Evolutionary conservation across 371 early-diverging fungal species (phyloP), one percentile per base, ranked within the genome.

Genomic region (Entomophthora muscae): DNA sequence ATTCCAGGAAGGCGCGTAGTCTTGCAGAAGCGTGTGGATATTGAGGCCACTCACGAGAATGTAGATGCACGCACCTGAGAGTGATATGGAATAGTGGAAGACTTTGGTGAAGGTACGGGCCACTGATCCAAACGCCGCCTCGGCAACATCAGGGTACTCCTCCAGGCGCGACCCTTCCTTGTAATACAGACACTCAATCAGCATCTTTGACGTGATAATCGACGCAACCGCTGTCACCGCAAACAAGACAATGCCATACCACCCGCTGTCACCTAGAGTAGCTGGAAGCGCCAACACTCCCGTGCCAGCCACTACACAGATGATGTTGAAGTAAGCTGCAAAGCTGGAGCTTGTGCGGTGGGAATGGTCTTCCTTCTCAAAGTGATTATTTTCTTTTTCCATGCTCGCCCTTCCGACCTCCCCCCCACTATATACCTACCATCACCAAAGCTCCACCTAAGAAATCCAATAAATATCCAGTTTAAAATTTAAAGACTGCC

Each of bases 281-380:
- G 78, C 85, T 22, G 91, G 90, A 12, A 93, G 76, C 60, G 89
- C 87, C 2, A 91, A 75, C 10, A 89, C 80, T 26, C 93, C 93
- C 5, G 87, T 85, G 42, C 92, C 92, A 1, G 89, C 88, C 17
- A 88, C 78, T 1, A 90, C 84, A 74, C 89, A 86, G 21, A 84
- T 82, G 13, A 85, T 74, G 67, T 81, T 85, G 53, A 78, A 76
- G 26, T 52, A 61, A 42, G 64, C 64, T 21, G 57, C 64, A 30
- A 64, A 56, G 51, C 29, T 32, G 27, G 64, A 64, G 21, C 64
- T 32, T 12, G 53, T 55, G 13, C 63, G 53, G 26, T 57, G 24
- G 2, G 57, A 26, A 26, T 30, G 13, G 61, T 61, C 24, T 3
- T 61, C 61, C 10, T 57, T 26, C 10, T 57, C 57, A 57, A n/a